Percentiles rank a stretch among this genome's conserved stretches.
Conservation (phyloP, 805 yeast genomes). For the Debaryomyces maramus region DNA sequence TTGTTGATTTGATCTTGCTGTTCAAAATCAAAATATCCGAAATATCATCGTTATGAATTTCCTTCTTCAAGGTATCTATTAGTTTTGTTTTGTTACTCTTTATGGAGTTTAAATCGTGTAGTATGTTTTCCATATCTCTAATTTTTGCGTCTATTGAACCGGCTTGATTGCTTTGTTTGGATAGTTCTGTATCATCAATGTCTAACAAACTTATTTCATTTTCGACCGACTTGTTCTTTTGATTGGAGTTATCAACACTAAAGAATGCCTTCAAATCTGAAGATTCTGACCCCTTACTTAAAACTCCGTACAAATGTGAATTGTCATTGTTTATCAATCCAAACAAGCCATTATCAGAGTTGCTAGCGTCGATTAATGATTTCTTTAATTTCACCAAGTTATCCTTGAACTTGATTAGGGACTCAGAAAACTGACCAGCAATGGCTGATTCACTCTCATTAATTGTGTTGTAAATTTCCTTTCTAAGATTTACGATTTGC, state of each 20-base stretch:
- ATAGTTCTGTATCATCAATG: slow-evolving; percentile 51
- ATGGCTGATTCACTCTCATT: slow-evolving; percentile 31
- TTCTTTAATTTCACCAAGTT: slow-evolving; percentile 59
- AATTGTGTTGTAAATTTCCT: slow-evolving; percentile 36
- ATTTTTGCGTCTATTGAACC: slow-evolving; percentile 39
- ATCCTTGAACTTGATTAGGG: slow-evolving; percentile 39
- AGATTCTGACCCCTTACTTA: slow-evolving; percentile 44
- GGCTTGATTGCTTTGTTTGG: slow-evolving; percentile 12
- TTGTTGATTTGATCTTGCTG: slow-evolving; percentile 52
- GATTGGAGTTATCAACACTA: slow-evolving; percentile 7
- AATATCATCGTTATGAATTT: slow-evolving; percentile 80
- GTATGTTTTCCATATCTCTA: slow-evolving; percentile 51
- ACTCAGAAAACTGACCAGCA: slow-evolving; percentile 4
- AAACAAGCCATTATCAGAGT: slow-evolving; percentile 56
- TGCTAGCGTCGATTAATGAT: slow-evolving; percentile 60
- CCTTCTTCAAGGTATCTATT: slow-evolving; percentile 63
- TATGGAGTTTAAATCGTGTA: slow-evolving; percentile 61
- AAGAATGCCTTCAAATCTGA: slow-evolving; percentile 38
- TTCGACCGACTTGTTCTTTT: slow-evolving; percentile 5
- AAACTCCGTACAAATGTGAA: slow-evolving; percentile 21
- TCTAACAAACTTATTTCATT: slow-evolving; percentile 60
- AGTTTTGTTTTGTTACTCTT: slow-evolving; percentile 63
- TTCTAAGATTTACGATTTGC: slow-evolving; percentile 30
- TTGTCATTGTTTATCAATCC: slow-evolving; percentile 42
- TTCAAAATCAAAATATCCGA: slow-evolving; percentile 71